Percentiles rank a stretch among this genome's conserved stretches.
Conservation (phyloP, 2,329 filamentous ascomycete genomes). For the Magnaporthiopsis rhizophila region DNA sequence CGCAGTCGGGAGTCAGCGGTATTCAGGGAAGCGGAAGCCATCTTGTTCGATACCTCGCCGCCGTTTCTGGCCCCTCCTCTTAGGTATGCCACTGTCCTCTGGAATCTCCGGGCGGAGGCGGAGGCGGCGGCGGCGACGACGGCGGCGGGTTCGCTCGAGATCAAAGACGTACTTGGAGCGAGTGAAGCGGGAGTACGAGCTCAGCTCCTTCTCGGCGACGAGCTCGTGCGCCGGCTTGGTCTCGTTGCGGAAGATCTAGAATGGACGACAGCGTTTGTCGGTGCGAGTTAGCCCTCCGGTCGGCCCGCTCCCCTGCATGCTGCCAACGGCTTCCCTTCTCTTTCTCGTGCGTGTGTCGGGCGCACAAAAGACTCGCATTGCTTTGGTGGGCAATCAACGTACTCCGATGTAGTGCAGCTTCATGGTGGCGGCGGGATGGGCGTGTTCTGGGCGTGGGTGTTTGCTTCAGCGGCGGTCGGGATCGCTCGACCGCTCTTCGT, state of each 20-base stretch:
- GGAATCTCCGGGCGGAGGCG: neutral
- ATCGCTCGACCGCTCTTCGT: neutral
- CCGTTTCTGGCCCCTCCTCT: slow-evolving; percentile 7
- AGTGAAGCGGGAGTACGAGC: slow-evolving; percentile 73
- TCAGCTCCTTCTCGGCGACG: slow-evolving; percentile 67
- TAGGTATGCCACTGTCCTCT: slow-evolving; percentile 3
- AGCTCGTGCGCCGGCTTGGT: slow-evolving; percentile 69
- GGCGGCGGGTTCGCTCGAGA: neutral
- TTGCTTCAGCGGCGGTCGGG: neutral
- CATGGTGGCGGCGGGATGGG: slow-evolving; percentile 45
- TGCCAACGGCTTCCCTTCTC: neutral
- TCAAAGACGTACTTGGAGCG: slow-evolving; percentile 48
- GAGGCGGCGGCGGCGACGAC: too few species aligned
- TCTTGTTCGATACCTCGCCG: neutral
- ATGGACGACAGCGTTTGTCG: slow-evolving; percentile 6
- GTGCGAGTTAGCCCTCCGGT: neutral
- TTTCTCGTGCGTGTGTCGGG: neutral
- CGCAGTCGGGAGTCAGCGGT: neutral
- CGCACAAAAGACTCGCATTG: neutral
- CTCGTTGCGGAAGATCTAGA: slow-evolving; percentile 73
- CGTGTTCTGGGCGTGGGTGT: neutral
- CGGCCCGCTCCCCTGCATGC: neutral
- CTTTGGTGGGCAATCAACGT: slow-evolving; percentile 27
- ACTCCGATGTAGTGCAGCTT: slow-evolving; percentile 86
- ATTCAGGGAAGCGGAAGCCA: neutral